Evolutionary conservation across 2,329 filamentous ascomycete genomes (phyloP).

Genomic region (Fusarium devonianum): DNA sequence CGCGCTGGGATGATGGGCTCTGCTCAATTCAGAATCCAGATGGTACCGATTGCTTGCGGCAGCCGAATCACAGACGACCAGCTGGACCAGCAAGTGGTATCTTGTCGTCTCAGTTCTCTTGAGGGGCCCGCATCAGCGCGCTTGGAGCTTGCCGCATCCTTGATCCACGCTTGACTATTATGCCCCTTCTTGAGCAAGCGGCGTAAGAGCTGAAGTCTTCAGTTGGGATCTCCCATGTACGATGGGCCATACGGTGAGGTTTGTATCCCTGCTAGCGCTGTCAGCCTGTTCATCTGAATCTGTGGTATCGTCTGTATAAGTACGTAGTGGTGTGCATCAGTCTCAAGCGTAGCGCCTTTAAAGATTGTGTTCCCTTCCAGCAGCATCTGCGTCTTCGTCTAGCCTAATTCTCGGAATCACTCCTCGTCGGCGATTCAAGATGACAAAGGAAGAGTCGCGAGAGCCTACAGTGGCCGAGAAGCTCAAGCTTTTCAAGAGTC

Average conservation of each 20-base stretch:
- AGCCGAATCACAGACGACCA: background rate
- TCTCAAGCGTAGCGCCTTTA: background rate
- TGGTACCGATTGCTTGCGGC: background rate
- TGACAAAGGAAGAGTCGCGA: conserved; percentile 21
- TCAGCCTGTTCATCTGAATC: background rate
- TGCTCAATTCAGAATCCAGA: conserved; percentile 23
- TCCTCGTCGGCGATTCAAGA: conserved; percentile 12
- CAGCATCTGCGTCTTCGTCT: background rate
- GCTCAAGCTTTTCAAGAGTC: conserved; percentile 46
- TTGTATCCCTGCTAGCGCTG: background rate
- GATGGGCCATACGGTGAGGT: background rate
- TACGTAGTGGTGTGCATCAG: background rate
- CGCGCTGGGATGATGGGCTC: background rate
- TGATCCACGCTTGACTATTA: background rate
- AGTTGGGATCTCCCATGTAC: conserved; percentile 7
- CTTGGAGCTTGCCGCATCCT: background rate
- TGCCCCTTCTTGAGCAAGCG: background rate
- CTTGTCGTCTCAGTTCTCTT: background rate
- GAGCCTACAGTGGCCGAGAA: conserved; percentile 32
- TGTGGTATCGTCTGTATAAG: conserved; percentile 15
- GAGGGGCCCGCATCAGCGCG: background rate
- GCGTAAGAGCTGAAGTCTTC: background rate
- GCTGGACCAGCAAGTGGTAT: conserved; percentile 1
- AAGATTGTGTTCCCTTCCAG: background rate
- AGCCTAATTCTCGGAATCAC: too few relatives aligned